These are phyloP conservation scores for Barnettozyma sucrosica DNA, from an alignment of 805 yeast species.

Conservation along the genomic window DNA sequence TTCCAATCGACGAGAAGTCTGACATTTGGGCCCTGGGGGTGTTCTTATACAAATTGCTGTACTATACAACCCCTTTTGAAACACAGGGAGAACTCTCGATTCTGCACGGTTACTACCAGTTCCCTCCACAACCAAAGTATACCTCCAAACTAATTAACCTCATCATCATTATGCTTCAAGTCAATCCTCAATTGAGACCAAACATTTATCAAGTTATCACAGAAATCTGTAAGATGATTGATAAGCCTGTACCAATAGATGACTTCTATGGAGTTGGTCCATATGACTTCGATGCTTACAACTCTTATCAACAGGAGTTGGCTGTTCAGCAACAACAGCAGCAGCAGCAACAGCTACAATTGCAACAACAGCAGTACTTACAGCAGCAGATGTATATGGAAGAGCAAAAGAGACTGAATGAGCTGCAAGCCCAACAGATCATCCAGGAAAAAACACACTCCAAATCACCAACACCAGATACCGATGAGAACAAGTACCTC, in stretches of 20 bases:
- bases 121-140: slow-evolving; percentile 64
- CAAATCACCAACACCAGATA: neutral
- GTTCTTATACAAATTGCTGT: slow-evolving; percentile 69
- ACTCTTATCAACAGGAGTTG: slow-evolving; percentile 39
- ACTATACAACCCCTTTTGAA: slow-evolving; percentile 81
- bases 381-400: slow-evolving; percentile 18
- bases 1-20: slow-evolving; percentile 74
- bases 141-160: slow-evolving; percentile 69
- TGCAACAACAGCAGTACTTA: slow-evolving; percentile 13
- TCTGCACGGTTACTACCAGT: slow-evolving; percentile 73
- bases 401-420: slow-evolving; percentile 16
- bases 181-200: slow-evolving; percentile 78
- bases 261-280: slow-evolving; percentile 43
- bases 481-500: slow-evolving; percentile 3
- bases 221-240: slow-evolving; percentile 57
- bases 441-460: neutral
- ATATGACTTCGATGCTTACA: slow-evolving; percentile 51
- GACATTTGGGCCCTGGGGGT: slow-evolving; percentile 86
- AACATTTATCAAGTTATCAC: slow-evolving; percentile 74
- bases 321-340: slow-evolving; percentile 37
- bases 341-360: slow-evolving; percentile 22
- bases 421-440: slow-evolving; percentile 3
- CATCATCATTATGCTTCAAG: slow-evolving; percentile 74
- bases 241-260: slow-evolving; percentile 41
- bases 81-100: slow-evolving; percentile 56